Evolutionary conservation across 2,329 filamentous ascomycete species (phyloP).

Genomic region (Colletotrichum magnum): DNA sequence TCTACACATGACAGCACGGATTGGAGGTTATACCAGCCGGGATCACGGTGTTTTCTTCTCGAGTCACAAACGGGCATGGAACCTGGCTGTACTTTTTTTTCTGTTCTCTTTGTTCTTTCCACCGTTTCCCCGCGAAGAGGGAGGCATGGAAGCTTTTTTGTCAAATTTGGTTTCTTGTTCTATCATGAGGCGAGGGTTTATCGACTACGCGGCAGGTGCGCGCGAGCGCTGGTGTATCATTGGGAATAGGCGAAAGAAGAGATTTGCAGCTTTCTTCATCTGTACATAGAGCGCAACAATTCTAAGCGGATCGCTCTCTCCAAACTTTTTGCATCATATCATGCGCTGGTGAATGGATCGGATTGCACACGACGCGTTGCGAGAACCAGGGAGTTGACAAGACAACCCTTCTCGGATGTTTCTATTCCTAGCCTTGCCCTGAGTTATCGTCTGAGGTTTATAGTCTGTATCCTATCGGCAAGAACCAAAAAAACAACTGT

Average conservation of each 20-base stretch:
- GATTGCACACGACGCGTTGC: not conserved
- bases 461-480: too few relatives aligned
- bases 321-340: not conserved
- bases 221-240: constrained; percentile 10
- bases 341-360: not conserved
- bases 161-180: too few relatives aligned
- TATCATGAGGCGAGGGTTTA: not conserved
- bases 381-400: not conserved
- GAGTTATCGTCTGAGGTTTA: too few relatives aligned
- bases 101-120: too few relatives aligned
- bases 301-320: not conserved
- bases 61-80: not conserved
- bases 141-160: not conserved
- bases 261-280: not conserved
- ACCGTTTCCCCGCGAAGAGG: not conserved
- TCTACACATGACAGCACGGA: constrained; percentile 30
- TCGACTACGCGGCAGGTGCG: constrained; percentile 5
- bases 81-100: too few relatives aligned
- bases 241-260: not conserved
- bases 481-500: too few relatives aligned
- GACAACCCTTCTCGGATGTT: not conserved
- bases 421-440: too few relatives aligned
- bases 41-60: constrained; percentile 18
- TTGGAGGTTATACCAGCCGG: constrained; percentile 37
- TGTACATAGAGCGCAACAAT: constrained; percentile 22